phyloP scores from a whole-genome alignment of 202 grass and related monocot species.

The Cymbopogon flexuosus region DNA sequence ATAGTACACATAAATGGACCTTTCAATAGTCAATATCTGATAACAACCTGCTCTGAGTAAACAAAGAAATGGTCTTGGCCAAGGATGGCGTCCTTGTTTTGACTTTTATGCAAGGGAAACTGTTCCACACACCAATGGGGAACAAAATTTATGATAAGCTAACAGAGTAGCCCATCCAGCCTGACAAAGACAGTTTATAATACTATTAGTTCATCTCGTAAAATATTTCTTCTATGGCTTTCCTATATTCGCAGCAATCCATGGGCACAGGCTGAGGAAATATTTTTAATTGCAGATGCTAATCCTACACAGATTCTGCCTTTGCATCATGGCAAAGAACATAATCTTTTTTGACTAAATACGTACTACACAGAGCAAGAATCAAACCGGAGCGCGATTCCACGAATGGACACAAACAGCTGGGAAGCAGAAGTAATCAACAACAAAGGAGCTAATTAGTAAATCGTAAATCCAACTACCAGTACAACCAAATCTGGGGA shows the following conservation, averaged over 20 bases:
- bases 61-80: not conserved
- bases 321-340: not conserved
- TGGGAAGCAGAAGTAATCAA: not conserved
- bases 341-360: constrained; percentile 1
- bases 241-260: not conserved
- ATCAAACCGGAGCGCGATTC: not conserved
- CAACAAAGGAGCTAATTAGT: not conserved
- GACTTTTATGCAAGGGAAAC: constrained; percentile 3
- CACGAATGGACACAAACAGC: not conserved
- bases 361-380: not conserved
- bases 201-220: not conserved
- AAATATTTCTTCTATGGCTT: not conserved
- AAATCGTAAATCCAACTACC: not conserved
- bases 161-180: not conserved
- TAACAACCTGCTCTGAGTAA: not conserved
- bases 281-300: not conserved
- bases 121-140: not conserved
- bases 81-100: not conserved
- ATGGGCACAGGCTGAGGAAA: not conserved
- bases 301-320: not conserved
- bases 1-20: not conserved
- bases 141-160: not conserved
- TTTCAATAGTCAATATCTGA: not conserved
- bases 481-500: not conserved
- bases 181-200: not conserved